Evolutionary conservation across 164 flowering plant genomes (phyloP), one percentile per base, ranked within the genome.

Genomic region (Protea cynaroides): DNA sequence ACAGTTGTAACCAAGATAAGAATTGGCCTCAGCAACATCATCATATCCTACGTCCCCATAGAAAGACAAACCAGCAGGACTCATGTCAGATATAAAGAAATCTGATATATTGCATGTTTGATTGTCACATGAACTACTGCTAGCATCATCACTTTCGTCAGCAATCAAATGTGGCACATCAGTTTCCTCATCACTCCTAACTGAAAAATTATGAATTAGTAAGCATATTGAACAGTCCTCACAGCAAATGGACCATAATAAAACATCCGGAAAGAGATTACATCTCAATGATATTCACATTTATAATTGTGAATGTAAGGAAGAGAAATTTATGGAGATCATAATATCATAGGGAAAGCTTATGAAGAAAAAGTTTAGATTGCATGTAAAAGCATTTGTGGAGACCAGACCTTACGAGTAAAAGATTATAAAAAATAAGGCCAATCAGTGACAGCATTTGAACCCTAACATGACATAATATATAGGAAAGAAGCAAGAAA

Each of bases 71-170:
- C 76, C 78, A 38, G 83, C 64, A 70, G 85, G 66, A 63, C 81
- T 72, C 81, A 83, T 78, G 72, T 90, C 96, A 70, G 92, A 84
- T 47, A 83, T 76, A 74, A 63, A 70, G 67, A 83, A 84, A 76
- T 87, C 94, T 43, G 92, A 81, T 62, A 80, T 70, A 69, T 79
- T 82, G 78, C 89, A 84, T 61, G 77, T 76, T 67, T 78, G 83
- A 67, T 70, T 62, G 58, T 77, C 84, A 72, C 58, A 72, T 59
- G 79, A 77, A 52, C 71, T 79, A 75, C 78, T 70, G 65, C 78
- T 76, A 65, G 79, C 75, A 63, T 81, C 83, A 62, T 83, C 79
- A 65, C 79, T 78, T 37, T 80, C 86, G 66, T 87, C 89, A 46
- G 72, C 65, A 52, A 54, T 74, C 66, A 74, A 72, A 59, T 65